Conservation (phyloP, 83 land plant genomes). For the Picea engelmannii region DNA sequence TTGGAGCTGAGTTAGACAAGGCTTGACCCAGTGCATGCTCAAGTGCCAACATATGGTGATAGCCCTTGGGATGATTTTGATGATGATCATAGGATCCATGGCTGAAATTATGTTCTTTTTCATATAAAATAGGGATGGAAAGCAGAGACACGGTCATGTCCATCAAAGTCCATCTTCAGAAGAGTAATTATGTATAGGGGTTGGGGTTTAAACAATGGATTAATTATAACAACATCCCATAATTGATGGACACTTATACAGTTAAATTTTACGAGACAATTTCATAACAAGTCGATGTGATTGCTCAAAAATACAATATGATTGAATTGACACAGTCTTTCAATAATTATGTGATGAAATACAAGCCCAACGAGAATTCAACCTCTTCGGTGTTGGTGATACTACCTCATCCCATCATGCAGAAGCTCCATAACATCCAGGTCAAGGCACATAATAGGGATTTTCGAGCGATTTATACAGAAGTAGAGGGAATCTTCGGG, state of each 20-base stretch:
- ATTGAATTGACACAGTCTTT: conserved; percentile 73
- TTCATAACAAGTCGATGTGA: conserved; percentile 63
- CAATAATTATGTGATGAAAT: conserved; percentile 58
- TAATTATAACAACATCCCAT: conserved; percentile 81
- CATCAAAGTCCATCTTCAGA: no score
- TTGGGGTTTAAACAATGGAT: conserved; percentile 60
- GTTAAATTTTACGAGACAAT: conserved; percentile 65
- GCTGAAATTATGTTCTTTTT: conserved; percentile 32
- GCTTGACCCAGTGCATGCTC: no score
- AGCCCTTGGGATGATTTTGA: conserved; percentile 68
- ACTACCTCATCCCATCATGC: conserved; percentile 57
- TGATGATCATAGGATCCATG: conserved; percentile 63
- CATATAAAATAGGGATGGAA: no score
- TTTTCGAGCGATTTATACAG: conserved; percentile 44
- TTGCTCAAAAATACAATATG: conserved; percentile 78
- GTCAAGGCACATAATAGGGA: conserved; percentile 33
- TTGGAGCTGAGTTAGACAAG: no score
- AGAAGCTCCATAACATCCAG: conserved; percentile 46
- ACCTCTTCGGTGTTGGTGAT: conserved; percentile 21
- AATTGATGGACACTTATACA: conserved; percentile 67
- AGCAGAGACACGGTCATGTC: no score
- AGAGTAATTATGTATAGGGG: no score
- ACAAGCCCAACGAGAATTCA: conserved; percentile 12
- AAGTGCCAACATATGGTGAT: conserved; percentile 48
- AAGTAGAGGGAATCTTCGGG: conserved; percentile 46